These are phyloP conservation scores for Clitopilus hobsonii DNA, from an alignment of 768 basidiomycete genomes.

Conservation along the genomic window DNA sequence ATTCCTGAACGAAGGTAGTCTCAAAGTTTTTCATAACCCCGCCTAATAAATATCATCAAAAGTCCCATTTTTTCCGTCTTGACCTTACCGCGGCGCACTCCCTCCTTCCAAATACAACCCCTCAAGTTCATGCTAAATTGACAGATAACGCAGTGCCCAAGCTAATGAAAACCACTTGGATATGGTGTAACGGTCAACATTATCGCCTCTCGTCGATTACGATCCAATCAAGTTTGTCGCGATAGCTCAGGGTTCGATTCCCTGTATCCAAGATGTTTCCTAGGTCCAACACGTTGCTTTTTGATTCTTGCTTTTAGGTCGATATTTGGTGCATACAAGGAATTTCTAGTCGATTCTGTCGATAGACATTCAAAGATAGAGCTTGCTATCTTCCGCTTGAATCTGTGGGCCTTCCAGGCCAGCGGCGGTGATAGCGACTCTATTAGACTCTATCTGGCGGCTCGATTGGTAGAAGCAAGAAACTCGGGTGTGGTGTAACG, in stretches of 20 bases:
- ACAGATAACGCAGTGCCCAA: no score
- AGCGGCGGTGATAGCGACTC: no score
- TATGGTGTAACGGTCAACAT: conserved; percentile 69
- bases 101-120: no score
- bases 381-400: background rate
- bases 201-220: conserved; percentile 47
- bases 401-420: no score
- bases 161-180: conserved; percentile 12
- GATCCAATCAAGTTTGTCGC: conserved; percentile 22
- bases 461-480: no score
- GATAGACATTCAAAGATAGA: background rate
- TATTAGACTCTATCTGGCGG: no score
- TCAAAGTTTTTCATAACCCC: no score
- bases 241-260: conserved; percentile 56
- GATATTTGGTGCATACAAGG: background rate
- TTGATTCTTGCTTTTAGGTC: background rate
- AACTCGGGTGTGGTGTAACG: background rate
- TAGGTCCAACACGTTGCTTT: background rate
- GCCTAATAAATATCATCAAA: no score
- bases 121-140: no score
- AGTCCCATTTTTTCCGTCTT: no score
- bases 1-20: no score
- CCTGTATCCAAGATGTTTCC: conserved; percentile 37
- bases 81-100: no score
- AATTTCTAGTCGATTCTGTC: background rate